These are phyloP conservation scores for Didymella sp. DNA, from an alignment of 2,329 filamentous ascomycete species.

Conservation along the genomic window DNA sequence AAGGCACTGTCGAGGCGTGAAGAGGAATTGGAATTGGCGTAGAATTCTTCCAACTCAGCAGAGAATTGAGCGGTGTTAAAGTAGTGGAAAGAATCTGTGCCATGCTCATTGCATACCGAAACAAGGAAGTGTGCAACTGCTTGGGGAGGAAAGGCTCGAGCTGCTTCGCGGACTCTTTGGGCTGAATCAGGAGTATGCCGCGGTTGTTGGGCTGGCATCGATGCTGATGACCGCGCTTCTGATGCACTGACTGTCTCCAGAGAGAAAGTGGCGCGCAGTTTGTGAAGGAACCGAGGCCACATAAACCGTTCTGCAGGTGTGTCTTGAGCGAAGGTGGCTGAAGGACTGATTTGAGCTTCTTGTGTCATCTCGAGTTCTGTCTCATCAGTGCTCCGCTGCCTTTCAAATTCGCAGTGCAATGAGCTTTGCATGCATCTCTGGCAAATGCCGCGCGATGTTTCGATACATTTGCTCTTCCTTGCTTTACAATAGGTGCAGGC, in stretches of 20 bases:
- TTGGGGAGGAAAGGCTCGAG: constrained; percentile 7
- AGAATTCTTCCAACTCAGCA: constrained; percentile 9
- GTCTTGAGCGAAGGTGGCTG: constrained; percentile 1
- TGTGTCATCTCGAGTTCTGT: neutral
- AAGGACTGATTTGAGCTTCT: constrained; percentile 9
- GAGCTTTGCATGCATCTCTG: constrained; percentile 3
- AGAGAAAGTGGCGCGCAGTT: constrained; percentile 3
- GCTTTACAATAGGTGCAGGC: constrained; percentile 9
- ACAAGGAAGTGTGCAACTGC: constrained; percentile 10
- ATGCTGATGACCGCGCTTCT: neutral
- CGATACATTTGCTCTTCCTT: constrained; percentile 13
- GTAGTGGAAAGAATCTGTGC: constrained; percentile 12
- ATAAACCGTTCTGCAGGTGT: constrained; percentile 11
- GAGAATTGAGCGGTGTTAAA: constrained; percentile 9
- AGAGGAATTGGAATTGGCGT: neutral
- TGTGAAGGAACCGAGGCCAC: constrained; percentile 10
- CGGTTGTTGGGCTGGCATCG: neutral
- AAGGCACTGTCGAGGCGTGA: constrained; percentile 7
- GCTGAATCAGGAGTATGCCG: constrained; percentile 1
- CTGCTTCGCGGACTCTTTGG: constrained; percentile 7
- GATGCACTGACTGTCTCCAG: neutral
- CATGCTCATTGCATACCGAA: constrained; percentile 10
- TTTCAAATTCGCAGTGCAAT: constrained; percentile 3
- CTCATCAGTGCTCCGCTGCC: neutral
- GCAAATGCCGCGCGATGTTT: constrained; percentile 5